Evolutionary conservation across 2,329 filamentous ascomycete species (phyloP).

Genomic region (Colletotrichum orbiculare): DNA sequence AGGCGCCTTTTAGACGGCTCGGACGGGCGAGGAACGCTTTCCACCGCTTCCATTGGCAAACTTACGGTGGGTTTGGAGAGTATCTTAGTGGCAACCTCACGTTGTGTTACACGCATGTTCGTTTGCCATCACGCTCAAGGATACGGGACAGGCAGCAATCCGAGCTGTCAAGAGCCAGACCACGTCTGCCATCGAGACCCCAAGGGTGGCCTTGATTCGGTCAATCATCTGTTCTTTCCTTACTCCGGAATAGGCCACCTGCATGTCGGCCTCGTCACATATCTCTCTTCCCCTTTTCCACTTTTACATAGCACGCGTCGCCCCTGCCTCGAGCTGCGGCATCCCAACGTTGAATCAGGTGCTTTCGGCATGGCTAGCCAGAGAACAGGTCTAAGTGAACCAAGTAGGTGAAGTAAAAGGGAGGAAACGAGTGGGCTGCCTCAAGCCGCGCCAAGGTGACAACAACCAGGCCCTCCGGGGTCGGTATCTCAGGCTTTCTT

Average conservation of each 20-base stretch:
- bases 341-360: background rate
- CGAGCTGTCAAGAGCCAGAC: constrained; percentile 5
- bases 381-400: background rate
- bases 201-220: background rate
- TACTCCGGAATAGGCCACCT: constrained; percentile 2
- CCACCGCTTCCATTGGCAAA: background rate
- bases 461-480: background rate
- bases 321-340: background rate
- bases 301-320: background rate
- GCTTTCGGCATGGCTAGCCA: background rate
- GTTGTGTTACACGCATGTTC: constrained; percentile 2
- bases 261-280: constrained; percentile 8
- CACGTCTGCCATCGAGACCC: background rate
- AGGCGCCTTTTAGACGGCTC: no score
- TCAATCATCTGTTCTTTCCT: background rate
- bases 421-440: constrained; percentile 7
- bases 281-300: background rate
- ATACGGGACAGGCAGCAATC: constrained; percentile 5
- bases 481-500: constrained; percentile 3
- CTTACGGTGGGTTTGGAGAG: constrained; percentile 2
- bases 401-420: background rate
- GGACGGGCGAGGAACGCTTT: no score
- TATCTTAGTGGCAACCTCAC: constrained; percentile 3
- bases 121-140: background rate
- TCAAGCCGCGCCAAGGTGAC: background rate